Base-by-base conservation (phyloP, 1,284 basidiomycete species). In the Cutaneotrichosporon sp. region DNA sequence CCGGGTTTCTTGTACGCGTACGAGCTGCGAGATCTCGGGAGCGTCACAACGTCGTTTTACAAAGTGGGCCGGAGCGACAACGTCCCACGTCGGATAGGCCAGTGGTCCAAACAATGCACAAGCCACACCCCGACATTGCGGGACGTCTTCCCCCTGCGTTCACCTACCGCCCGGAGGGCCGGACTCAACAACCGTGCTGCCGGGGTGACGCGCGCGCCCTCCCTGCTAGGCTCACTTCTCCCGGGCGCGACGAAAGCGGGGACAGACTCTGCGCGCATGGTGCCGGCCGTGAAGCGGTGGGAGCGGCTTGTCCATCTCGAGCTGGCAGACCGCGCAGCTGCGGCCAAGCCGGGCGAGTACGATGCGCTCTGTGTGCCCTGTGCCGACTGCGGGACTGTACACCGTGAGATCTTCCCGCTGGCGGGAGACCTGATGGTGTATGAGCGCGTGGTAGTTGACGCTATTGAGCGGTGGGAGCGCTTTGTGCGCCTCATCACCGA, bases 31-130 rank as follows among this genome's bases (percentile, higher is more conserved):
- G 65, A 67, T 46, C 58, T 73, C 9, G 57, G 64, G 49, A 66
- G 63, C 3, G 33, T 54, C 6, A 35, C 16, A 0, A 58, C 67
- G 8, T 55, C 62, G 0, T 75, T 61, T 57, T 75, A 67, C 64
- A 75, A 75, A 47, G 67, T 75, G 10, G 74, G 74, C 10, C 33
- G 74, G 35, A 74, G 71, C 11, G 74, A 75, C 47, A 75, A 75
- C 47, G 72, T 74, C 0, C 70, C 74, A 2, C 61, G 74, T 1
- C 60, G 74, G 1, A 64, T 75, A 2, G 68, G 71, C 12, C 66
- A 75, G 52, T 75, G 74, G 74, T 66, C 63, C 0, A 62, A 64
- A 31, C 67, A 65, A 58, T 74, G 72, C 55, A 66, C n/a, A n/a
- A n/a, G 66, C 5, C 68, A 74, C 52, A 63, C 62, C 10, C 72